Percentiles rank a stretch among this genome's conserved stretches.
These are phyloP conservation scores for Eucalyptus cloeziana DNA, from an alignment of 345 rosid genomes.

Conservation along the genomic window DNA sequence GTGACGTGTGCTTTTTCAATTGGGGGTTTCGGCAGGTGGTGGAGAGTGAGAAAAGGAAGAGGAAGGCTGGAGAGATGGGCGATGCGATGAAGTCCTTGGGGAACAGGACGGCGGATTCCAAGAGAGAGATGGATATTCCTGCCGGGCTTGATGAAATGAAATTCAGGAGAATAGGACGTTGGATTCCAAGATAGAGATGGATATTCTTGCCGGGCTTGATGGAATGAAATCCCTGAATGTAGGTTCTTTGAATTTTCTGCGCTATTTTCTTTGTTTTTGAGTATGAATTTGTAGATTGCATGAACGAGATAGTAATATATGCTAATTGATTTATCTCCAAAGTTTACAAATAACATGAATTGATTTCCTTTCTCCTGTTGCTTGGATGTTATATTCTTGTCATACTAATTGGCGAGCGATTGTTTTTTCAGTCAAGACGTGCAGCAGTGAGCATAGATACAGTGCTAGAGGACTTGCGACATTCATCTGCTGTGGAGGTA, in stretches of 20 bases:
- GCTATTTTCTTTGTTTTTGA: no score
- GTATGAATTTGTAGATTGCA: no score
- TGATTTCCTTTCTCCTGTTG: background rate
- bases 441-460: constrained; percentile 78
- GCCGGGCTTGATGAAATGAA: constrained; percentile 12
- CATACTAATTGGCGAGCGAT: background rate
- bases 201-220: background rate
- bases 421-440: constrained; percentile 56
- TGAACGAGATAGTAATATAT: no score
- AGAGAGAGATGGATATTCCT: background rate
- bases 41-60: background rate
- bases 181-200: background rate
- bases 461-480: constrained; percentile 81
- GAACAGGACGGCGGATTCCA: constrained; percentile 27
- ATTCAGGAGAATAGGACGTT: constrained; percentile 29
- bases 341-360: background rate
- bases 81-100: background rate
- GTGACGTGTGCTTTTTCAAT: background rate
- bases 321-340: no score
- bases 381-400: background rate
- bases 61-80: background rate
- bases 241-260: background rate
- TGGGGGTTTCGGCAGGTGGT: background rate
- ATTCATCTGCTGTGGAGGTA: constrained; percentile 50
- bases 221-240: constrained; percentile 69